These are phyloP conservation scores for Claviceps capensis DNA, from an alignment of 2,329 filamentous ascomycete species.

Conservation along the genomic window DNA sequence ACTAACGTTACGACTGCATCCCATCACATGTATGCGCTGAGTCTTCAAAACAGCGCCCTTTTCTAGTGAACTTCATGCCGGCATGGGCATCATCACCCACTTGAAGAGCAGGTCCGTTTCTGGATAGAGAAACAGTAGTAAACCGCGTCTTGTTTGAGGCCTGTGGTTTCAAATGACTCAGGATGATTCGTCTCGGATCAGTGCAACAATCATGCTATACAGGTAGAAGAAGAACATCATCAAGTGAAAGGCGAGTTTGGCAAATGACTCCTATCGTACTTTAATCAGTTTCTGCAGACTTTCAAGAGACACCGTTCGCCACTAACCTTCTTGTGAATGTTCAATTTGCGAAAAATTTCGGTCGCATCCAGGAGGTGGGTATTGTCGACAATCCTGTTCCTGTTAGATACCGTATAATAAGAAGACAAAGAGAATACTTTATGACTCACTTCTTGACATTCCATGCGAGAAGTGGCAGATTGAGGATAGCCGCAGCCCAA, in stretches of 20 bases:
- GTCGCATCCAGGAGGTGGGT: conserved; percentile 93
- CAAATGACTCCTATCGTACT: conserved; percentile 72
- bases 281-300: conserved; percentile 9
- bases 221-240: conserved; percentile 99
- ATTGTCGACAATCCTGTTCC: conserved; percentile 78
- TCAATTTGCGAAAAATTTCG: conserved; percentile 98
- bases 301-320: not conserved
- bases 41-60: not conserved
- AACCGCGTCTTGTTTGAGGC: not conserved
- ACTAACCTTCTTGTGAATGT: conserved; percentile 91
- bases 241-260: conserved; percentile 96
- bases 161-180: conserved; percentile 30
- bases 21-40: conserved; percentile 14
- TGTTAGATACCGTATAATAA: not conserved
- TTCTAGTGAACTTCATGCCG: not conserved
- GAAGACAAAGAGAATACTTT: not conserved
- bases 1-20: conserved; percentile 13
- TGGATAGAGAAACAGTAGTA: not conserved
- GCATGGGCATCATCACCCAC: not conserved
- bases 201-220: conserved; percentile 94
- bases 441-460: conserved; percentile 89
- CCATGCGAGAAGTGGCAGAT: conserved; percentile 81
- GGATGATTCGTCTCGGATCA: conserved; percentile 88
- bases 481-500: conserved; percentile 86
- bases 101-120: not conserved